Conservation (phyloP, 306 rosid genomes). For the Abrus precatorius region DNA sequence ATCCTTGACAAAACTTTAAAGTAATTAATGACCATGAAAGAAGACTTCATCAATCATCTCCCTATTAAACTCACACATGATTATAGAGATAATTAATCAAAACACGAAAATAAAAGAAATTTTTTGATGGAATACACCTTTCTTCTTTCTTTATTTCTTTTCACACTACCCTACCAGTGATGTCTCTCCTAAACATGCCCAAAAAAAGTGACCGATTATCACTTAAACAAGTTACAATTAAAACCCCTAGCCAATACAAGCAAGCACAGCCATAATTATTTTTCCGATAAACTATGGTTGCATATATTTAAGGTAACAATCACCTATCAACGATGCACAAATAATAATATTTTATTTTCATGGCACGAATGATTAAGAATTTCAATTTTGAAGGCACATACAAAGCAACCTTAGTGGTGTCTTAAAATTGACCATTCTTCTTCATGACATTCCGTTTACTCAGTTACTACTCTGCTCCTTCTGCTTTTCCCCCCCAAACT, state of each 20-base stretch:
- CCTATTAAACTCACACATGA: not conserved
- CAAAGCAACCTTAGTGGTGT: not conserved
- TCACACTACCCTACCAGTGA: not conserved
- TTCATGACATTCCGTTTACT: conserved; percentile 29
- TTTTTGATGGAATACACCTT: not conserved
- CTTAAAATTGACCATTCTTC: conserved; percentile 40
- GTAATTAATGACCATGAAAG: not conserved
- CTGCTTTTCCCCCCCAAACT: conserved; percentile 26
- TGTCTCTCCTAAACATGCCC: not conserved
- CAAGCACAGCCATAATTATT: conserved; percentile 15
- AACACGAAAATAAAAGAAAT: not conserved
- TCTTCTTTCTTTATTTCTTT: not conserved
- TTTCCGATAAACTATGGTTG: not conserved
- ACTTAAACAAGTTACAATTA: not conserved
- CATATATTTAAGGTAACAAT: conserved; percentile 27
- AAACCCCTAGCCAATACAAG: not conserved
- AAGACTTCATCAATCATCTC: not conserved
- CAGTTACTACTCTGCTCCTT: not conserved
- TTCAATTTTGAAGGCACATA: not conserved
- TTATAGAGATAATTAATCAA: not conserved
- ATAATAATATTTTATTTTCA: not conserved
- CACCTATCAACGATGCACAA: not conserved
- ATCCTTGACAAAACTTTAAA: not conserved
- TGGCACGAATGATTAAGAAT: not conserved
- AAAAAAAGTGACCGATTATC: not conserved